Conservation (phyloP, 225 moss, liverwort and hornwort species). For the Marchantia paleacea region DNA sequence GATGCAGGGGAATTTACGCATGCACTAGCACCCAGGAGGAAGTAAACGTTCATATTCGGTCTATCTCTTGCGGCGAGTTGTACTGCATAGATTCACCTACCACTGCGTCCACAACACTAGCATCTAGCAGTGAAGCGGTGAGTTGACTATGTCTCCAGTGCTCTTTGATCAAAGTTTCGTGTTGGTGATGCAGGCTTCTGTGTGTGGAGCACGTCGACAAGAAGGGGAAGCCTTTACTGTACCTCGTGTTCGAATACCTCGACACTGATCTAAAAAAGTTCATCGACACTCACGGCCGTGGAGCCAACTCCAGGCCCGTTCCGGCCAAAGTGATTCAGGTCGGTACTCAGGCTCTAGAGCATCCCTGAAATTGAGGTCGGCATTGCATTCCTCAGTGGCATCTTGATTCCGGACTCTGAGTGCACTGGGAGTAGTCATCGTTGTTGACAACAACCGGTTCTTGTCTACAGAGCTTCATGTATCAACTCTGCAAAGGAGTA, state of each 20-base stretch:
- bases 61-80: too few species aligned
- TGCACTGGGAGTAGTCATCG: background rate
- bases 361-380: too few species aligned
- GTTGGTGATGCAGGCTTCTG: slow-evolving; percentile 23
- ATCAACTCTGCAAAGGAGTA: slow-evolving; percentile 40
- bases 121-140: too few species aligned
- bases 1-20: too few species aligned
- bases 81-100: too few species aligned
- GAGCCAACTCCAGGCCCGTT: slow-evolving; percentile 22
- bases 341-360: background rate
- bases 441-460: background rate
- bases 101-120: too few species aligned
- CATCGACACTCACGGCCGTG: slow-evolving; percentile 36
- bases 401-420: background rate
- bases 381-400: too few species aligned
- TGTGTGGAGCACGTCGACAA: slow-evolving; percentile 43
- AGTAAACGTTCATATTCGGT: too few species aligned
- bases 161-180: background rate
- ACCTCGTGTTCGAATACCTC: slow-evolving; percentile 37
- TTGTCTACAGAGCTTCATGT: slow-evolving; percentile 38
- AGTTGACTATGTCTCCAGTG: background rate
- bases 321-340: slow-evolving; percentile 36
- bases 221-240: slow-evolving; percentile 38
- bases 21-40: too few species aligned
- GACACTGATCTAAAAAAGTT: slow-evolving; percentile 40